Evolutionary conservation across 2,329 filamentous ascomycete genomes (phyloP), one percentile per base, ranked within the genome.

Genomic region (Orbilia blumenaviensis): DNA sequence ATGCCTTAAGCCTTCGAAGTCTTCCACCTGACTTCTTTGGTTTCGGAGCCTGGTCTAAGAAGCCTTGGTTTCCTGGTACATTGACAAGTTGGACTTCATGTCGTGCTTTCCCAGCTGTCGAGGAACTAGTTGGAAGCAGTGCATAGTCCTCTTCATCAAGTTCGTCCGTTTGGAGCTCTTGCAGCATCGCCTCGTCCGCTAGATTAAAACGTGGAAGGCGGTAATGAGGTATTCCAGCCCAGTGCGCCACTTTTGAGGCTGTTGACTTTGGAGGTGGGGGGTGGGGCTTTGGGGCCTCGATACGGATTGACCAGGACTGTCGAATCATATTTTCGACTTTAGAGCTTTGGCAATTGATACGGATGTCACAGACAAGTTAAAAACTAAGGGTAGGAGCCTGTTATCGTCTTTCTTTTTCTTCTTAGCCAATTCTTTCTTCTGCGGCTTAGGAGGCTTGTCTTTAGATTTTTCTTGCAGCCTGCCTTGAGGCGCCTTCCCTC

Each of bases 191-290:
- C 38, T 76, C 72, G 23, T 76, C 72, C 21, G 64, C 29, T 16
- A 76, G 50, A 50, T 76, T 69, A 46, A 76, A 76, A 38, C 72
- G 62, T 34, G 72, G 72, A 54, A 76, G 64, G 16, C 72, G 64
- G 34, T 76, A 76, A 34, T 66, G 72, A 21, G 72, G 72, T 64
- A 76, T 63, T 34, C 72, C 72, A 18, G 64, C 72, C 72, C 72
- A 76, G 16, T 76, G 72, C 5, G 72, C 72, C 18, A 76, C 42
- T 34, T 36, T 68, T 5, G 64, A 69, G 2, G 58, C 72, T 10
- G 64, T 54, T 29, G 72, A 69, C 4, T 44, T 60, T 16, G 58
- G 64, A 7, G 38, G 48, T n/a, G 64, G 72, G 3, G 29, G 63
- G 25, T 64, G 72, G 5, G 64, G 72, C 48, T 76, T 76, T 2